phyloP scores from a whole-genome alignment of 1,139 yeast genomes.

The Kurtzmaniella quercitrusa region DNA sequence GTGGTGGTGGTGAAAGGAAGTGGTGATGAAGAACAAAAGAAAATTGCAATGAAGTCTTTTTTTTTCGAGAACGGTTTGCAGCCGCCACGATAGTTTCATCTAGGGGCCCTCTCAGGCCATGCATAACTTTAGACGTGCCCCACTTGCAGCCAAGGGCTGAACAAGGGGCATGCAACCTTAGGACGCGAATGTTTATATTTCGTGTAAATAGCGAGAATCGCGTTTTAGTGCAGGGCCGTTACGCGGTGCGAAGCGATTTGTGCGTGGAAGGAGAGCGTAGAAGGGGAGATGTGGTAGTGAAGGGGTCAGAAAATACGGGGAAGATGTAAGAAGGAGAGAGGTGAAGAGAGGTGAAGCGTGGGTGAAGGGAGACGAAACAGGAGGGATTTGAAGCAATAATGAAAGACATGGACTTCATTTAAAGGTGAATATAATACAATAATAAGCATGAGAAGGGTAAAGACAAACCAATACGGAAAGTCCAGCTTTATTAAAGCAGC shows the following conservation, averaged over 20 bases:
- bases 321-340: background rate
- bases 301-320: too few relatives aligned
- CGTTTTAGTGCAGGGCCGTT: background rate
- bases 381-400: too few relatives aligned
- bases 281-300: background rate
- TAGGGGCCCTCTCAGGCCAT: background rate
- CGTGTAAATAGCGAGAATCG: background rate
- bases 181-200: constrained; percentile 1
- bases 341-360: too few relatives aligned
- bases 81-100: background rate
- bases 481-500: too few relatives aligned
- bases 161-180: constrained; percentile 1
- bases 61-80: background rate
- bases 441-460: too few relatives aligned
- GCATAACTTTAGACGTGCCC: background rate
- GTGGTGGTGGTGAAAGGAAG: background rate
- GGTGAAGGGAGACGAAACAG: too few relatives aligned
- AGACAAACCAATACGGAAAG: too few relatives aligned
- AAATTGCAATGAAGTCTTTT: background rate
- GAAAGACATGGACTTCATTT: too few relatives aligned
- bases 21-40: background rate
- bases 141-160: background rate
- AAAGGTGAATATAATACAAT: too few relatives aligned
- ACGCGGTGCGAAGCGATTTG: background rate
- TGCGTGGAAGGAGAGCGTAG: background rate